Percentiles rank a stretch among this genome's conserved stretches.
phyloP scores from a whole-genome alignment of 345 rosid species.

The Citrus australasica region DNA sequence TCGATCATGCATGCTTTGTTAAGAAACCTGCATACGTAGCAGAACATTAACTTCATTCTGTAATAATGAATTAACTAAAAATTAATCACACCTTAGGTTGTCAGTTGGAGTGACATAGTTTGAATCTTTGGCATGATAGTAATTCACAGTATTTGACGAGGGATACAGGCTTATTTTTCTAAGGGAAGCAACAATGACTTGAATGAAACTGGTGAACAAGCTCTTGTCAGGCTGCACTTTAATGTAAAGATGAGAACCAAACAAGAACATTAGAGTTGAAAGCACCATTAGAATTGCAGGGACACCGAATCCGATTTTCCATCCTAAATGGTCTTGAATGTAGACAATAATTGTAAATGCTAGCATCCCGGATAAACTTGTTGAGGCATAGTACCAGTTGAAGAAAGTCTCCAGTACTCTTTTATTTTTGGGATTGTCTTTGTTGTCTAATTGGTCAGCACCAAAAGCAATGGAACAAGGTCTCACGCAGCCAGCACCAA shows the following conservation, averaged over 20 bases:
- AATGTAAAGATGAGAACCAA: slow-evolving; percentile 26
- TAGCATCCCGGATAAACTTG: slow-evolving; percentile 7
- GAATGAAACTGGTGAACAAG: slow-evolving; percentile 28
- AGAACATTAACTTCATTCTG: no score
- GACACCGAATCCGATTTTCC: slow-evolving; percentile 34
- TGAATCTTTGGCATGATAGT: not conserved
- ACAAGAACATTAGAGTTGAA: slow-evolving; percentile 22
- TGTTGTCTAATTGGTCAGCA: slow-evolving; percentile 31
- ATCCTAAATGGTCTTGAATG: slow-evolving; percentile 28
- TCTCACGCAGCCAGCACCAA: slow-evolving; percentile 32
- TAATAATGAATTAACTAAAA: not conserved
- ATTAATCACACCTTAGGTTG: not conserved
- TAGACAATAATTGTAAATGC: slow-evolving; percentile 28
- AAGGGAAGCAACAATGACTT: slow-evolving; percentile 15
- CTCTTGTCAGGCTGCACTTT: slow-evolving; percentile 20
- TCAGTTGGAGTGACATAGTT: not conserved
- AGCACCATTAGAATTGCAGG: slow-evolving; percentile 25
- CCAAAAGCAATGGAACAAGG: slow-evolving; percentile 33
- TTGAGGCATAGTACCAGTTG: slow-evolving; percentile 30
- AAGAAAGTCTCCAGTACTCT: slow-evolving; percentile 29
- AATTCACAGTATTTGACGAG: not conserved
- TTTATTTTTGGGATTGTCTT: slow-evolving; percentile 18
- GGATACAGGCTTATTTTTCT: not conserved
- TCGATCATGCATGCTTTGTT: slow-evolving; percentile 50
- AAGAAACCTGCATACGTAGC: slow-evolving; percentile 29